phyloP scores from a whole-genome alignment of 352 stramenopile species.

The Pythium rhizo-oryzae region DNA sequence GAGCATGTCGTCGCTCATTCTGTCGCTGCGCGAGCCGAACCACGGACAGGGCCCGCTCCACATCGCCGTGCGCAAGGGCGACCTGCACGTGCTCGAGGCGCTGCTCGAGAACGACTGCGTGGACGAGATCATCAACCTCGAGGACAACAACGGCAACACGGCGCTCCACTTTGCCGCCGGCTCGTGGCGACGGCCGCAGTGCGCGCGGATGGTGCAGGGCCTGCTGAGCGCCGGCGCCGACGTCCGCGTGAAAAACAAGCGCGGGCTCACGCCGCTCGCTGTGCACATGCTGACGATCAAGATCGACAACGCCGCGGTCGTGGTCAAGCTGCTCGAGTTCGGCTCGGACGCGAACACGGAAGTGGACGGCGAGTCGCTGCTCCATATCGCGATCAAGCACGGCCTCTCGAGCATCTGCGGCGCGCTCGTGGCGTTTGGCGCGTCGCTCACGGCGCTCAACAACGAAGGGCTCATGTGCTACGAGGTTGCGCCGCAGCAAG shows the following conservation, averaged over 20 bases:
- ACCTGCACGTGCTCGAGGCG: constrained; percentile 70
- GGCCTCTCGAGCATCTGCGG: constrained; percentile 59
- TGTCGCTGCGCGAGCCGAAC: constrained; percentile 70
- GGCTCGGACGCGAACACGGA: constrained; percentile 64
- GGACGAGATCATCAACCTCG: constrained; percentile 67
- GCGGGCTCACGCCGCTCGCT: constrained; percentile 62
- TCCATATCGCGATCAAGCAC: constrained; percentile 57
- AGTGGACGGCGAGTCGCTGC: constrained; percentile 57
- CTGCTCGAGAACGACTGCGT: constrained; percentile 70
- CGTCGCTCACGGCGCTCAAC: constrained; percentile 66
- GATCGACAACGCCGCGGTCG: constrained; percentile 65
- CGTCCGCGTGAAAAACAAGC: constrained; percentile 58
- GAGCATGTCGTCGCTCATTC: constrained; percentile 66
- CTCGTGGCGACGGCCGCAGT: constrained; percentile 55
- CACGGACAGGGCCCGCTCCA: constrained; percentile 80
- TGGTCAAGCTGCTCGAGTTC: constrained; percentile 68
- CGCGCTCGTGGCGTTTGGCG: constrained; percentile 64
- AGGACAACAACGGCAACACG: constrained; percentile 83
- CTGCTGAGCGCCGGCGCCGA: constrained; percentile 60
- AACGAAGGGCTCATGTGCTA: constrained; percentile 77
- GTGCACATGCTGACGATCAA: constrained; percentile 84
- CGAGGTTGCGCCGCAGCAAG: constrained; percentile 61
- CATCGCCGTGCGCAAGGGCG: constrained; percentile 75
- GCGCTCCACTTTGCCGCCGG: constrained; percentile 77
- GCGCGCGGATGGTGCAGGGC: constrained; percentile 45